A percentile compares a stretch with the other conserved stretches of the same genome.
These are phyloP conservation scores for Dissophora ornata DNA, from an alignment of 192 early-diverging fungal genomes.

Conservation along the genomic window DNA sequence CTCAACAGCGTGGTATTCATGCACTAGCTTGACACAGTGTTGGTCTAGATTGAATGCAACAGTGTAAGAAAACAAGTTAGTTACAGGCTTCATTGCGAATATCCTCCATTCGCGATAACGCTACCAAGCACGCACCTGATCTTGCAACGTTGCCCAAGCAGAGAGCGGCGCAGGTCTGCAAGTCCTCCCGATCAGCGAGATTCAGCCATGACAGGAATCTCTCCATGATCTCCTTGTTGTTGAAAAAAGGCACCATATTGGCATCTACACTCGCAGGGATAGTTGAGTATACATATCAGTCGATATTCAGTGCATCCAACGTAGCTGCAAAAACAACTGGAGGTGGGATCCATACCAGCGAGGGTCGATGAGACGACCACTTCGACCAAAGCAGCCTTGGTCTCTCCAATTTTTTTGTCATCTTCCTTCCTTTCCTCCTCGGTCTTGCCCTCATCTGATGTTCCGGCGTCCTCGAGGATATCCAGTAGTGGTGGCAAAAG, in stretches of 20 bases:
- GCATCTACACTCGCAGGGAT: conserved; percentile 53
- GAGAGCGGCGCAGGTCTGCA: conserved; percentile 67
- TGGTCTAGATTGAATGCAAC: conserved; percentile 54
- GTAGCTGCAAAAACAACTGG: too few species aligned
- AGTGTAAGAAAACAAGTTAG: background rate
- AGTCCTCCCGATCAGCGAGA: conserved; percentile 51
- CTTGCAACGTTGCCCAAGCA: conserved; percentile 79
- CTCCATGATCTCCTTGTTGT: conserved; percentile 55
- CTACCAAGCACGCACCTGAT: conserved; percentile 51
- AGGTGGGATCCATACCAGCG: too few species aligned
- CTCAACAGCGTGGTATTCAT: conserved; percentile 63
- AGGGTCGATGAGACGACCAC: conserved; percentile 59
- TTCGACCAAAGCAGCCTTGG: conserved; percentile 57
- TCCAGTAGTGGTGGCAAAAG: conserved; percentile 52
- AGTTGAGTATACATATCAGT: too few species aligned
- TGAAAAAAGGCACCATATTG: conserved; percentile 61
- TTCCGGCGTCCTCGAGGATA: conserved; percentile 55
- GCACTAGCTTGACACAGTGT: conserved; percentile 71
- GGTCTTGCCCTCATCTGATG: conserved; percentile 50
- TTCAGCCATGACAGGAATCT: conserved; percentile 58
- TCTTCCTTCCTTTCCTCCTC: conserved; percentile 59
- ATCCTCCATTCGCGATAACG: background rate
- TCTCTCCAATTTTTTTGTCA: conserved; percentile 60
- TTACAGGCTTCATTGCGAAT: background rate
- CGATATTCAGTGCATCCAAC: too few species aligned